Base-by-base conservation (phyloP, 805 yeast genomes). In the Wickerhamomyces silvicola region DNA sequence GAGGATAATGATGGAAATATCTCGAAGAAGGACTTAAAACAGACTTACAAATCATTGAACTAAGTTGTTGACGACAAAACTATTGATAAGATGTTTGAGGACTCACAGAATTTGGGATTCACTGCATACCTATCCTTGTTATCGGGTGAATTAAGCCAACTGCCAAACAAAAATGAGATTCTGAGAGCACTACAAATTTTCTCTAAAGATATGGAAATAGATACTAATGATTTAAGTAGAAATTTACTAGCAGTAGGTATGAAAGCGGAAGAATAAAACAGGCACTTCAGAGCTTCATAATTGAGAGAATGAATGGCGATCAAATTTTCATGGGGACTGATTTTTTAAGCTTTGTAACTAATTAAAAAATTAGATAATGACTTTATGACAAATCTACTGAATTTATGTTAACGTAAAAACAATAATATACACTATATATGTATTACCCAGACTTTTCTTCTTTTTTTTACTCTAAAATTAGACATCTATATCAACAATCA, bases 1-100 rank as follows among this genome's bases (percentile, higher is more conserved):
- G 81, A 81, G 22, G 90, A 88, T 39, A 76, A 80, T 17, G 94
- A 87, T 47, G 85, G 86, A 2, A 50, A 56, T 5, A 75, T 83
- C 26, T 60, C 80, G 1, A 48, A 56, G 19, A 53, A 62, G 1
- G 92, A 83, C 54, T 48, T 88, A 33, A 61, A 58, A 23, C 63
- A 68, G 15, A 64, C 79, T 12, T 67, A 75, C 39, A 60, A 68
- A 24, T 68, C 72, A 9, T 42, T 80, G 11, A 82, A 79, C 1
- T 66, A 72, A 28, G 59, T 57, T 2, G 50, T 58, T 3, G 48
- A 57, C 4, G 69, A 68, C 9, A 56, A 58, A 0, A 65, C 70
- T 11, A 45, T 80, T 4, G 45, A 57, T 1, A 33, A 47, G 10
- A 82, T 83, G 90, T 46, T 81, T 27, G 36, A 43, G 14, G 28